A percentile compares a stretch with the other conserved stretches of the same genome.
These are phyloP conservation scores for Suhomyces xylopsoci DNA, from an alignment of 805 yeast genomes.

Conservation along the genomic window DNA sequence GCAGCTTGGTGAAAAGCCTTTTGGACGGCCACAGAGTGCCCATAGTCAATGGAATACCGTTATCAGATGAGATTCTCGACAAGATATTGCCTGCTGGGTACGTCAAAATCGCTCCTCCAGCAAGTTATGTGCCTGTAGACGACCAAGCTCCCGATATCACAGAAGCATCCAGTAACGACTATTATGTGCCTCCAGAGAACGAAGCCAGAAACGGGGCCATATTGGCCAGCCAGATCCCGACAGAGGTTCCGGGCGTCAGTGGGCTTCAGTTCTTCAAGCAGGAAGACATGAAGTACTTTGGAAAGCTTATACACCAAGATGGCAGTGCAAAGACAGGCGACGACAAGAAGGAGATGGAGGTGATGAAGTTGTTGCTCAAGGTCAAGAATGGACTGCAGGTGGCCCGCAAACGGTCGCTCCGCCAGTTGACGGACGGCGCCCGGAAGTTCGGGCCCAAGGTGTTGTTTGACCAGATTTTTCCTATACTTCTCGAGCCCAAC, in stretches of 20 bases:
- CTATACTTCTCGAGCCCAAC: slow-evolving; percentile 66
- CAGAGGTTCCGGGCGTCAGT: slow-evolving; percentile 60
- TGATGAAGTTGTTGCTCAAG: slow-evolving; percentile 61
- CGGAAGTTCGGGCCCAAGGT: slow-evolving; percentile 64
- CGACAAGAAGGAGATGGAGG: slow-evolving; percentile 57
- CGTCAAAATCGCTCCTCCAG: slow-evolving; percentile 42
- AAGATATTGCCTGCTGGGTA: slow-evolving; percentile 54
- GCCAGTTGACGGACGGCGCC: slow-evolving; percentile 64
- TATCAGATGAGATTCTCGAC: slow-evolving; percentile 48
- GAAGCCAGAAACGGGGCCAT: slow-evolving; percentile 23
- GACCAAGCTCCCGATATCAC: slow-evolving; percentile 33
- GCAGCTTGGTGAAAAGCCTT: slow-evolving; percentile 23
- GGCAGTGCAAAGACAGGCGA: slow-evolving; percentile 38
- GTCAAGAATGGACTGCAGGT: slow-evolving; percentile 77
- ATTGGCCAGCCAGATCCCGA: slow-evolving; percentile 32
- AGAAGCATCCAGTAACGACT: slow-evolving; percentile 24
- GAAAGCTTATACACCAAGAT: slow-evolving; percentile 42
- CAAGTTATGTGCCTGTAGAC: slow-evolving; percentile 34
- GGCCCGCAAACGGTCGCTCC: slow-evolving; percentile 64
- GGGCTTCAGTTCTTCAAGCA: slow-evolving; percentile 69
- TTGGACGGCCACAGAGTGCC: slow-evolving; percentile 19
- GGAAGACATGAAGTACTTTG: slow-evolving; percentile 70
- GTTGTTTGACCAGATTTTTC: slow-evolving; percentile 68
- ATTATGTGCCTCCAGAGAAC: slow-evolving; percentile 51
- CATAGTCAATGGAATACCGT: slow-evolving; percentile 25